Base-by-base conservation (phyloP, 140 eudicot species). In the Bidens hawaiensis region DNA sequence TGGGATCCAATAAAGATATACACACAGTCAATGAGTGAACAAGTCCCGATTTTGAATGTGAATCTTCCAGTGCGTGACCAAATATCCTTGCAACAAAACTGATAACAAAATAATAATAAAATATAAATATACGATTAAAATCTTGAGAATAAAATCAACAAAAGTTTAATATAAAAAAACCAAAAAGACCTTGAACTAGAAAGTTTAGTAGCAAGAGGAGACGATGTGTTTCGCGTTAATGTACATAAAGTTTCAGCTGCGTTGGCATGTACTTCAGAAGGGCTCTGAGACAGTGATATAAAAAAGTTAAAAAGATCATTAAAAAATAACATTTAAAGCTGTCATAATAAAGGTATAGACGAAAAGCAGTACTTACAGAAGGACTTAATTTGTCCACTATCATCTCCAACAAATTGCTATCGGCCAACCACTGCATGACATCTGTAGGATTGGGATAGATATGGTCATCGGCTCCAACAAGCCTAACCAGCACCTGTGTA, bases 381-480 rank as follows among this genome's bases (percentile, higher is more conserved):
- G 90, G 87, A 61, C 86, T 82, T 68, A 87, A 70, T 78, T 91
- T 91, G 76, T 91, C 99, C 53, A 91, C 99, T 66, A 91, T 88
- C 96, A 91, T 87, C 62, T 91, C 99, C 75, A 91, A 47, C 71
- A 91, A 82, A 68, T 79, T 91, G 83, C 99, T 88, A 28, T 87
- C 91, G 5, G 95, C 91, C 84, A 91, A 76, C 99, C 99, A 91
- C 71, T 86, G 95, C 91, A 84, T 84, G 65, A 91, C 95, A 60
- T 91, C 96, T 78, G 79, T 36, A 9, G 87, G 78, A 72, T 76
- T 85, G 40, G 95, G 82, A 78, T 91, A 87, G 18, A 88, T 78
- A 74, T 91, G 99, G 67, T 91, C 96, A 72, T 91, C 96, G 5
- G 84, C 84, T 58, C 93, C 95, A 25, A 91, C 95, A 75, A 91